Conservation (phyloP, 139 green algal genomes). For the Picochlorum sp. region DNA sequence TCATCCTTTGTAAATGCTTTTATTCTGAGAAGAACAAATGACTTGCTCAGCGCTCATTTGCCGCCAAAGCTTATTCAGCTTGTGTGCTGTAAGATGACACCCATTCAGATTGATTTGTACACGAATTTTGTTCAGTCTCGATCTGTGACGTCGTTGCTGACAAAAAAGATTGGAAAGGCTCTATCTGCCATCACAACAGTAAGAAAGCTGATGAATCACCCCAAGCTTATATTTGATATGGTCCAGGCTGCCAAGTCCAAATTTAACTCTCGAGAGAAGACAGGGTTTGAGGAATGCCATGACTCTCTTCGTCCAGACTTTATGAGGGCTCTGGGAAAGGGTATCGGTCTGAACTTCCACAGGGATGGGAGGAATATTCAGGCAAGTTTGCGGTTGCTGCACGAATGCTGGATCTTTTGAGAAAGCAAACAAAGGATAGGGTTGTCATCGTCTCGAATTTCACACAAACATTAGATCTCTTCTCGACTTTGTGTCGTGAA, state of each 20-base stretch:
- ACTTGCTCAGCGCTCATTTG: constrained; percentile 86
- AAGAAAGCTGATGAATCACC: constrained; percentile 98
- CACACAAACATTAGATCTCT: constrained; percentile 85
- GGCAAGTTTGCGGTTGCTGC: constrained; percentile 63
- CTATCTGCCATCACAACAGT: constrained; percentile 84
- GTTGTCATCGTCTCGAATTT: constrained; percentile 93
- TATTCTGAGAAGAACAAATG: constrained; percentile 95
- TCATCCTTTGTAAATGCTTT: constrained; percentile 89
- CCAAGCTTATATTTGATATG: constrained; percentile 82
- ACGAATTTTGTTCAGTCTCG: constrained; percentile 83
- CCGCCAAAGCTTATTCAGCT: constrained; percentile 95
- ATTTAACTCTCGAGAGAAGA: constrained; percentile 23
- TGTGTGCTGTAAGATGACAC: constrained; percentile 87
- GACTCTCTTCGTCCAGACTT: constrained; percentile 72
- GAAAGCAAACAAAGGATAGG: constrained; percentile 68
- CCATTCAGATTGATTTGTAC: constrained; percentile 87
- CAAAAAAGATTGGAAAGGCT: constrained; percentile 41
- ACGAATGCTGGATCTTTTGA: constrained; percentile 73
- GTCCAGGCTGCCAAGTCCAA: constrained; percentile 16
- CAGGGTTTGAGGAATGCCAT: constrained; percentile 64
- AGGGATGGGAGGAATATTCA: constrained; percentile 25
- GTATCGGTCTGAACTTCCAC: constrained; percentile 23
- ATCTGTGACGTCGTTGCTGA: constrained; percentile 59
- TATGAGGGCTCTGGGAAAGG: constrained; percentile 67
- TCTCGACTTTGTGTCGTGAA: constrained; percentile 77